phyloP scores from a whole-genome alignment of 345 rosid species.

The Carallia pectinifolia region DNA sequence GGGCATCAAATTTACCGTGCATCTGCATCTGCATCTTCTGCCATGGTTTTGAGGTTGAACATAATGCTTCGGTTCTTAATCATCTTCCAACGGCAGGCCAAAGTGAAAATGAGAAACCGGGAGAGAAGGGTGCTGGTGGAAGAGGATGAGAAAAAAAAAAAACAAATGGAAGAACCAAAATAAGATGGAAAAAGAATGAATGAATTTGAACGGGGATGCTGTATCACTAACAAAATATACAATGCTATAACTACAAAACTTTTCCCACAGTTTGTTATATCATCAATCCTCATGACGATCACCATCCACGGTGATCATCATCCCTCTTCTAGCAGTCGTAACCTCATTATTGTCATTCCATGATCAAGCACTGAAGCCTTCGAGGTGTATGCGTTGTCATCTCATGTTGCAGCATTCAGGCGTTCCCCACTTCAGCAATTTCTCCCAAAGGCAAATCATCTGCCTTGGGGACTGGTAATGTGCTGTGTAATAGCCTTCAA shows the following conservation, averaged over 20 bases:
- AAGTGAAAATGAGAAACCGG: too few species aligned
- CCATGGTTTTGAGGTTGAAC: too few species aligned
- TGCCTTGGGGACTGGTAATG: constrained; percentile 97
- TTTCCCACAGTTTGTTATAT: not conserved
- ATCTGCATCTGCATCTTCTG: too few species aligned
- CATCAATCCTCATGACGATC: not conserved
- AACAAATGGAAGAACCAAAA: not conserved
- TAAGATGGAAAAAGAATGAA: not conserved
- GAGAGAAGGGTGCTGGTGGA: too few species aligned
- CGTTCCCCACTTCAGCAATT: constrained; percentile 45
- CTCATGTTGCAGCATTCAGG: constrained; percentile 92
- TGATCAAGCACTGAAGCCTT: not conserved
- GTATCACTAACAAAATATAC: constrained; percentile 4
- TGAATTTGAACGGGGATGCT: not conserved
- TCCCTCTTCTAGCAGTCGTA: not conserved
- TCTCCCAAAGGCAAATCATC: constrained; percentile 92
- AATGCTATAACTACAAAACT: constrained; percentile 23
- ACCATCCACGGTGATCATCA: not conserved
- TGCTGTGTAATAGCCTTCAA: constrained; percentile 79
- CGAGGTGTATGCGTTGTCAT: constrained; percentile 25
- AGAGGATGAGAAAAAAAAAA: too few species aligned
- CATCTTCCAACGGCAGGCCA: too few species aligned
- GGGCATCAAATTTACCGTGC: too few species aligned
- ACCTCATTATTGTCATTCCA: not conserved
- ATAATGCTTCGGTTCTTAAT: too few species aligned